Evolutionary conservation across 2,329 filamentous ascomycete genomes (phyloP), one percentile per base, ranked within the genome.

Genomic region (Ceratocystis variospora): DNA sequence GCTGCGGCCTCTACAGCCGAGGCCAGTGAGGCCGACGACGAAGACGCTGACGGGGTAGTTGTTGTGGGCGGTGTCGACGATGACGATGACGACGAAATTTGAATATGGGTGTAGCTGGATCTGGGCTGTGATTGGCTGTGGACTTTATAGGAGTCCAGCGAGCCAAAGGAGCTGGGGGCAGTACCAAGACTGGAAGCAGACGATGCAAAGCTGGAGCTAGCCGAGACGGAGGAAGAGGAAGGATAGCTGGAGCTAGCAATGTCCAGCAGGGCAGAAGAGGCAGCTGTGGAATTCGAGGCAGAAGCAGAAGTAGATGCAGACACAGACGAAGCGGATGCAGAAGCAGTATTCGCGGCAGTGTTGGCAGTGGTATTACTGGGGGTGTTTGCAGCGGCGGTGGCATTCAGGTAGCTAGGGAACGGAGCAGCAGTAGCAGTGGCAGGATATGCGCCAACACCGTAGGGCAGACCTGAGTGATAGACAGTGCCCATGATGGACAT

Each of bases 401-500:
- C 28, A n/a, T 57, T 57, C 22, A 63, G 31, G 41, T 63, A 63
- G 61, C 31, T 63, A 8, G 61, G 61, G 19, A 63, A 63, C 61
- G 61, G 46, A 31, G 61, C 44, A 31, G 61, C 33, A 37, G 33
- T 37, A 37, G 33, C 33, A 37, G 33, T 37, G 8, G 33, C 33
- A 37, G 33, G 22, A 46, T 63, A 65, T 59, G 63, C 41, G 63
- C 53, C 53, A 48, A 41, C 37, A 33, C 63, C 63, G 8, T 65
- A 65, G 41, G 22, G 61, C 46, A 33, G 48, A 41, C 48, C 50
- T 22, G 63, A 41, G 31, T 65, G 63, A 25, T 65, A 65, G 41
- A 65, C 50, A 41, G 63, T 53, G n/a, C 63, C 53, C 63, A 65
- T 65, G 33, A 15, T 65, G n/a, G 33, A 45, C 25, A 33, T 57